Evolutionary conservation across 768 basidiomycete species (phyloP).

Genomic region (Lentinula edodes): DNA sequence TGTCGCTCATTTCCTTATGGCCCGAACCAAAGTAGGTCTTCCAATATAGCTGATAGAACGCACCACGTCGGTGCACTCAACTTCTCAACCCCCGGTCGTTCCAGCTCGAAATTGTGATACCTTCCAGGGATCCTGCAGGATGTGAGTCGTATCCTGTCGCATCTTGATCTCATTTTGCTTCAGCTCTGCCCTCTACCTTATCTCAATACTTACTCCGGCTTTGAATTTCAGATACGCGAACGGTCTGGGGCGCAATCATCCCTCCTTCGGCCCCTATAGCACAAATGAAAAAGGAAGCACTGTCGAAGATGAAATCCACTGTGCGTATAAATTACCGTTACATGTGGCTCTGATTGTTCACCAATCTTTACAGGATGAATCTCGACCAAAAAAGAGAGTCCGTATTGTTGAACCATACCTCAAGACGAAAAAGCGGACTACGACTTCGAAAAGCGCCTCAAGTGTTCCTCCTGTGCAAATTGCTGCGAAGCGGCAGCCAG

Average conservation of each 20-base stretch:
- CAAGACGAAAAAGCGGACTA: neutral
- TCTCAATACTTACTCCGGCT: neutral
- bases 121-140: neutral
- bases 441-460: neutral
- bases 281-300: neutral
- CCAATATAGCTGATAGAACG: too few species aligned
- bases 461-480: neutral
- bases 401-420: neutral
- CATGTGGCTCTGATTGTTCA: neutral
- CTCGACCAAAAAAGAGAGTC: neutral
- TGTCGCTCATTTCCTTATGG: neutral
- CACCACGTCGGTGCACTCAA: neutral
- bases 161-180: neutral
- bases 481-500: neutral
- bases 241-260: slow-evolving; percentile 2
- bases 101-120: neutral
- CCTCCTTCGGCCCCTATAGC: neutral
- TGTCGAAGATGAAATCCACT: neutral
- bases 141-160: neutral
- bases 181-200: neutral
- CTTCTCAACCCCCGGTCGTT: neutral
- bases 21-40: neutral
- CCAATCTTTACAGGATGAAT: neutral
- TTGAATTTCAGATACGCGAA: neutral
- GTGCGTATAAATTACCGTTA: neutral